Percentiles rank a stretch among this genome's conserved stretches.
phyloP scores from a whole-genome alignment of 2,329 filamentous ascomycete genomes.

The Chrysoporthe deuterocubensis region DNA sequence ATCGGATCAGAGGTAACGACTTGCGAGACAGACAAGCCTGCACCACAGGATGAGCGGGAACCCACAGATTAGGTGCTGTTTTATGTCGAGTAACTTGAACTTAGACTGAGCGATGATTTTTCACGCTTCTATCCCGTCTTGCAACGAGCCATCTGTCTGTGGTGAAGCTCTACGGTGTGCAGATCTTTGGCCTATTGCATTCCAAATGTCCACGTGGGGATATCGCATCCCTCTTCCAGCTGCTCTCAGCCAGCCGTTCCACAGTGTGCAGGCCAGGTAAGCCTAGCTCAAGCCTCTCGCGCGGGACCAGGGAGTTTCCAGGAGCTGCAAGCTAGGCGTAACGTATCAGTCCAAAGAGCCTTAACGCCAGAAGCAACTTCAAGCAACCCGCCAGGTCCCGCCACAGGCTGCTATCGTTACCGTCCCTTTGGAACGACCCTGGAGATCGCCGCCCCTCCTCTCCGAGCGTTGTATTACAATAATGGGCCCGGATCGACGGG shows the following conservation, averaged over 20 bases:
- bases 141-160: not conserved
- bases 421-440: not conserved
- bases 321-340: not conserved
- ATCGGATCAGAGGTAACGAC: not conserved
- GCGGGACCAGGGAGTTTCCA: not conserved
- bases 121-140: not conserved
- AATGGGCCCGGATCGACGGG: not conserved
- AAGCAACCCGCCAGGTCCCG: not conserved
- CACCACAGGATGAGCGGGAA: not conserved
- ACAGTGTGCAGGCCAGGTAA: conserved; percentile 1
- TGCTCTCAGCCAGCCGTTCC: conserved; percentile 14
- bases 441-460: not conserved
- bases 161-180: not conserved
- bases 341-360: conserved; percentile 1
- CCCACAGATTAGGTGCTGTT: not conserved
- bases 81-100: conserved; percentile 1
- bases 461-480: not conserved
- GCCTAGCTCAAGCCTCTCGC: conserved; percentile 12
- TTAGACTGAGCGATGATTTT: not conserved
- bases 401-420: not conserved
- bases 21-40: not conserved
- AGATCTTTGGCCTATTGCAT: conserved; percentile 5
- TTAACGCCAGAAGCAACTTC: conserved; percentile 9
- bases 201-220: not conserved
- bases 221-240: not conserved